Base-by-base conservation (phyloP, 169 alveolate genomes). In the Babesia sp. region DNA sequence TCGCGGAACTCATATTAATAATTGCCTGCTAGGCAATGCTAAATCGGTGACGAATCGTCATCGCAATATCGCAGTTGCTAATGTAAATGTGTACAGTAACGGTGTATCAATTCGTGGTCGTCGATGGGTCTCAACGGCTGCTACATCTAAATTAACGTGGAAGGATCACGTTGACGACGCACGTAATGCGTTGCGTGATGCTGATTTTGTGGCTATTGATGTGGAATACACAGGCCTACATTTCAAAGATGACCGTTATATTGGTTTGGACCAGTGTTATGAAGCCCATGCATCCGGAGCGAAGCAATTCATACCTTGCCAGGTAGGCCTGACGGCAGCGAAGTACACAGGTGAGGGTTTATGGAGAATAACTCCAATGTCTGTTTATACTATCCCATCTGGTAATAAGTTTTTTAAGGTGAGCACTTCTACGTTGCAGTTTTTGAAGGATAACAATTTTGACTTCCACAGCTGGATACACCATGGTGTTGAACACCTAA, bases 271-370 rank as follows among this genome's bases (percentile, higher is more conserved):
- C 44, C 71, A 91, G 51, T 90, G 94, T 71, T 92, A 92, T 76
- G 95, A 90, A 58, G 95, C 95, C 14, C 96, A 92, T 81, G 79
- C 89, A 53, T 72, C 69, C 50, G 96, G 96, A 22, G 95, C 96
- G 20, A 88, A 78, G 41, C 71, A 78, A 68, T 92, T 91, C 69
- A 51, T 92, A 55, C 96, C 96, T 14, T 88, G 94, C 24, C 96
- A 92, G 83, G 77, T 92, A 16, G 96, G 96, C 14, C 75, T 92
- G 51, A 90, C 96, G 37, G 80, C 90, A 26, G 96, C 95, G 3
- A 85, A 73, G 63, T 81, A 75, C 46, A 61, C 48, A n/a, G 86
- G 79, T 22, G 46, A 55, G 31, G 57, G 26, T 12, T 18, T 4
- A 3, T 92, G 96, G 96, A 84, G 87, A 20, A 83, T 92, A 46